Evolutionary conservation across 2,329 filamentous ascomycete species (phyloP).

Genomic region (Colletotrichum siamense): DNA sequence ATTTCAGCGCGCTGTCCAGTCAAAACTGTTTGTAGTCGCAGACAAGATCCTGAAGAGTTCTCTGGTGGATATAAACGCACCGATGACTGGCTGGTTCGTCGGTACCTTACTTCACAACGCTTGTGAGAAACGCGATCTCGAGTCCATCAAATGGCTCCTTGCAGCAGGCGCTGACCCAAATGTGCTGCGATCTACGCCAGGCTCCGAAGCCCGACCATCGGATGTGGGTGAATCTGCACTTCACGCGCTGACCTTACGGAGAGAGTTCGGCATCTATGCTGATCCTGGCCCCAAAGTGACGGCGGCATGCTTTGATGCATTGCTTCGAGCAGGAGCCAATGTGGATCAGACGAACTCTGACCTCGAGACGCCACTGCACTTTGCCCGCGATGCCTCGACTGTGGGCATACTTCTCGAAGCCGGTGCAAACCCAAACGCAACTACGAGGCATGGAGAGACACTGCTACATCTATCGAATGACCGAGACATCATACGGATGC

Average conservation of each 20-base stretch:
- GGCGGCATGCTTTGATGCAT: neutral
- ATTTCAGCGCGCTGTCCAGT: conserved; percentile 30
- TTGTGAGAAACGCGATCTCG: neutral
- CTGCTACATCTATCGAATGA: neutral
- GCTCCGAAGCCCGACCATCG: neutral
- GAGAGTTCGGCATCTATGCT: neutral
- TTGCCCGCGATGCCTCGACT: neutral
- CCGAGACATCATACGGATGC: neutral
- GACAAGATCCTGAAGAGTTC: conserved; percentile 33
- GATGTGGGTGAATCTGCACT: neutral
- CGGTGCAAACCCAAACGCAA: conserved; percentile 28
- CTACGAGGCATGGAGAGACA: neutral
- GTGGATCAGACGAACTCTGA: neutral
- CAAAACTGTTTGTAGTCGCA: conserved; percentile 25
- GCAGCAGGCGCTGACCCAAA: conserved; percentile 27
- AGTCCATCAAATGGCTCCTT: conserved; percentile 21
- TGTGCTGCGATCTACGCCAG: neutral
- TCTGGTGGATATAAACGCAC: conserved; percentile 34
- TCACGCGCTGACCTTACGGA: neutral
- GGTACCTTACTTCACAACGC: conserved; percentile 23
- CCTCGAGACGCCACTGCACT: neutral
- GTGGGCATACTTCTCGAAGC: conserved; percentile 24
- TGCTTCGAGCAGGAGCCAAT: neutral
- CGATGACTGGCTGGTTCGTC: neutral
- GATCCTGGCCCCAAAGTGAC: neutral